These are phyloP conservation scores for Russula emetica DNA, from an alignment of 768 basidiomycete species.

Conservation along the genomic window DNA sequence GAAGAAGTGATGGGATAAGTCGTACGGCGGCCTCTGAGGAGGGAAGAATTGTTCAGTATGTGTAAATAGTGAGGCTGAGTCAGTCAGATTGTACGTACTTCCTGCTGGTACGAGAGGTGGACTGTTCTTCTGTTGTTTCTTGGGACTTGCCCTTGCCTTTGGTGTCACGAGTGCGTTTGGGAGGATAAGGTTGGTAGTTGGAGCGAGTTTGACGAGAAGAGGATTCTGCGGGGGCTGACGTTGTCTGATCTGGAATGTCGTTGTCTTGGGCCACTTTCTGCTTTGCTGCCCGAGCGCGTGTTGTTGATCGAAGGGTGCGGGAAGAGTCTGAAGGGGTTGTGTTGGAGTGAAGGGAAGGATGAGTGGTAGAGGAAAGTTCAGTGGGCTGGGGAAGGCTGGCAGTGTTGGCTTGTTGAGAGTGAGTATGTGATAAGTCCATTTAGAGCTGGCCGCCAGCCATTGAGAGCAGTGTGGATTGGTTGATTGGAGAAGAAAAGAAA, in stretches of 20 bases:
- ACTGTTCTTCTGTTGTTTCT: constrained; percentile 59
- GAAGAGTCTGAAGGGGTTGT: constrained; percentile 44
- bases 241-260: constrained; percentile 30
- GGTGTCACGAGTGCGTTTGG: constrained; percentile 27
- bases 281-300: constrained; percentile 35
- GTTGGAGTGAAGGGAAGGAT: constrained; percentile 33
- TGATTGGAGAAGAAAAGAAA: constrained; percentile 1
- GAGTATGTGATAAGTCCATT: constrained; percentile 83
- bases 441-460: constrained; percentile 87
- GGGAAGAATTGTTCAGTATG: neutral
- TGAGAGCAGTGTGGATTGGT: constrained; percentile 38
- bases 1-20: constrained; percentile 42
- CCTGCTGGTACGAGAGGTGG: constrained; percentile 8
- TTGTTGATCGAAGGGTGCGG: constrained; percentile 66
- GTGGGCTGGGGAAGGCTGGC: constrained; percentile 33
- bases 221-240: constrained; percentile 24
- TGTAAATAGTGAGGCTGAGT: constrained; percentile 24
- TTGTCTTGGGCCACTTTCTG: constrained; percentile 30
- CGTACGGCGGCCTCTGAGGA: constrained; percentile 54
- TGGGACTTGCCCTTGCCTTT: constrained; percentile 58
- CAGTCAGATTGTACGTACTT: constrained; percentile 32
- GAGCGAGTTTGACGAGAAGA: constrained; percentile 28
- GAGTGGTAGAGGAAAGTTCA: constrained; percentile 43
- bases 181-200: constrained; percentile 15
- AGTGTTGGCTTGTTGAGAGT: constrained; percentile 67